These are phyloP conservation scores for Fonsecaea erecta DNA, from an alignment of 2,329 filamentous ascomycete species.

Conservation along the genomic window DNA sequence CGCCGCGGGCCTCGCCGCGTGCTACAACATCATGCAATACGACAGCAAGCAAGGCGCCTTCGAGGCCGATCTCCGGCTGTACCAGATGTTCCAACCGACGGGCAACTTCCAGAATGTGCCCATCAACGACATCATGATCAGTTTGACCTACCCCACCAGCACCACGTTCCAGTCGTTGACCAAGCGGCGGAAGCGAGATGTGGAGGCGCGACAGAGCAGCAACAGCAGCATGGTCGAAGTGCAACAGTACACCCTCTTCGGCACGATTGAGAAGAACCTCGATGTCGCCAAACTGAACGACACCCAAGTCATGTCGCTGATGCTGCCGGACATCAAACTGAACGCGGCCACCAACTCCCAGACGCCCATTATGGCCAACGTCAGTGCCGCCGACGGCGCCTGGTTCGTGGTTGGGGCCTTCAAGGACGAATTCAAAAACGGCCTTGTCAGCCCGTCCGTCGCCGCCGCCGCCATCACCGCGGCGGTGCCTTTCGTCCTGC, in stretches of 20 bases:
- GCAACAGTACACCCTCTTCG: conserved; percentile 43
- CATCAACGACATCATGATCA: conserved; percentile 40
- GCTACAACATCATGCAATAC: conserved; percentile 78
- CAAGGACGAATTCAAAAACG: conserved; percentile 33
- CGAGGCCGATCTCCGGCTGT: conserved; percentile 76
- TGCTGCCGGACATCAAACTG: conserved; percentile 44
- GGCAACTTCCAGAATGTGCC: conserved; percentile 52
- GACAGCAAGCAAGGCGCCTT: conserved; percentile 71
- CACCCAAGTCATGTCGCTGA: conserved; percentile 40
- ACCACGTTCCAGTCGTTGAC: conserved; percentile 35
- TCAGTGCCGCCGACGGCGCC: conserved; percentile 42
- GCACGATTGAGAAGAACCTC: conserved; percentile 40
- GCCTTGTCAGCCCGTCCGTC: conserved; percentile 35
- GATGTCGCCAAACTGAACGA: conserved; percentile 40
- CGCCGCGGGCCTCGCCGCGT: conserved; percentile 76
- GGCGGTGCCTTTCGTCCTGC: conserved; percentile 41
- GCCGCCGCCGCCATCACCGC: conserved; percentile 37
- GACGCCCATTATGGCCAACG: conserved; percentile 38
- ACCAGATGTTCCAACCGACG: conserved; percentile 66
- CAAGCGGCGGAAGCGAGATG: conserved; percentile 30
- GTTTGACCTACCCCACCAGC: conserved; percentile 38
- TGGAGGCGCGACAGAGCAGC: conserved; percentile 21
- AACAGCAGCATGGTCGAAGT: conserved; percentile 36
- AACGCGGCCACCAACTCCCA: conserved; percentile 35
- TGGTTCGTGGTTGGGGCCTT: conserved; percentile 46